phyloP scores from a whole-genome alignment of 768 basidiomycete species.

The Arthromyces matolae region DNA sequence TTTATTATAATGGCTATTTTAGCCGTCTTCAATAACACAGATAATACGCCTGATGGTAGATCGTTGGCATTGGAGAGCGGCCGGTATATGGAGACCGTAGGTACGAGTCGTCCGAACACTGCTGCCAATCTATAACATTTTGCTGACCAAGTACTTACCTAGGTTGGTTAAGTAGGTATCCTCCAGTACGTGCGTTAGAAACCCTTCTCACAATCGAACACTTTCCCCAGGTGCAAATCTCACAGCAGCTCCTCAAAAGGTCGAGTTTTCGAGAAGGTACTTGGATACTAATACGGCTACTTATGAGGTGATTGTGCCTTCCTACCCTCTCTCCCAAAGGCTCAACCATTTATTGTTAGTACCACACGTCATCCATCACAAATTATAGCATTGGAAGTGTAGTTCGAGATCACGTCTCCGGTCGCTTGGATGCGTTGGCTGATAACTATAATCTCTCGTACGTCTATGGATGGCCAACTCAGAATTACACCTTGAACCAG shows the following conservation, averaged over 20 bases:
- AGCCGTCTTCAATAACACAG: neutral
- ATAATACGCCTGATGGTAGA: constrained; percentile 57
- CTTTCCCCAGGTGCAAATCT: neutral
- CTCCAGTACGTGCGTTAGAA: no score
- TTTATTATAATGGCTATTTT: neutral
- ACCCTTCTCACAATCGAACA: no score
- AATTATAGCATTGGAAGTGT: constrained; percentile 57
- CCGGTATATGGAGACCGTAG: constrained; percentile 92
- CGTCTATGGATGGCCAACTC: constrained; percentile 68
- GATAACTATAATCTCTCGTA: constrained; percentile 56
- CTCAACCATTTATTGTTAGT: no score
- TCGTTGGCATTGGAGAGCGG: constrained; percentile 80
- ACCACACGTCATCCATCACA: constrained; percentile 50
- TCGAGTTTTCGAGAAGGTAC: constrained; percentile 67
- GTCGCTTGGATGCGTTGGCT: constrained; percentile 49
- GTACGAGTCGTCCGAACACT: constrained; percentile 27
- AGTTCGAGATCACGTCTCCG: constrained; percentile 48
- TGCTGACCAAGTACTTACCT: no score
- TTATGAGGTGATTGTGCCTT: constrained; percentile 47
- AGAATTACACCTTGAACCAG: constrained; percentile 66
- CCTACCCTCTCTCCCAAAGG: constrained; percentile 4
- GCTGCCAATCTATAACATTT: neutral
- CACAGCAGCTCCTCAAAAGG: constrained; percentile 28
- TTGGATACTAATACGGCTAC: constrained; percentile 75
- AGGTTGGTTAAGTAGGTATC: constrained; percentile 2